phyloP scores from a whole-genome alignment of 164 flowering plant species.

The Nelumbo lutea region DNA sequence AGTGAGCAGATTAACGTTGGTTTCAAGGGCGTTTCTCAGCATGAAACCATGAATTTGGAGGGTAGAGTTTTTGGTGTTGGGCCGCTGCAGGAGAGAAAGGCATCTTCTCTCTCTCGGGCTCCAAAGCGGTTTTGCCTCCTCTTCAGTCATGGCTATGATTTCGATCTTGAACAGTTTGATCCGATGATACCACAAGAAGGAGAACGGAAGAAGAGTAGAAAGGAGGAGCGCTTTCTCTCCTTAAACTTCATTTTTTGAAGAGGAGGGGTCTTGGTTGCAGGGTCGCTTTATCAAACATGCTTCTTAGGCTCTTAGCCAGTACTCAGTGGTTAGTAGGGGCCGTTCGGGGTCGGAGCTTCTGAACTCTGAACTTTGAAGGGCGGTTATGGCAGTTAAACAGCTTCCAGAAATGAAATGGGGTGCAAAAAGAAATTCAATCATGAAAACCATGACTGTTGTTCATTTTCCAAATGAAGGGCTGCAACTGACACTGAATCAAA shows the following conservation, averaged over 20 bases:
- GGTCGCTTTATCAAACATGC: not conserved
- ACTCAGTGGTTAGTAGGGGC: no score
- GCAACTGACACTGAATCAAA: no score
- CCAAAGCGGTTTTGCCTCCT: conserved; percentile 27
- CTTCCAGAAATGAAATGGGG: no score
- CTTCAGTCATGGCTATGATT: not conserved
- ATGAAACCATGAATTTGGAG: conserved; percentile 77
- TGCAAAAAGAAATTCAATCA: no score
- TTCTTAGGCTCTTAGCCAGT: no score
- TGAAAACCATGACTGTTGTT: no score
- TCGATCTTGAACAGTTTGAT: not conserved
- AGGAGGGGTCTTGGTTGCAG: not conserved
- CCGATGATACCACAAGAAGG: not conserved
- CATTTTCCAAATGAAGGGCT: no score
- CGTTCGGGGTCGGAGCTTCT: no score
- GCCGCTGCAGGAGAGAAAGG: conserved; percentile 46
- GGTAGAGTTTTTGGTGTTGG: conserved; percentile 26
- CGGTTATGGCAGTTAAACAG: not conserved
- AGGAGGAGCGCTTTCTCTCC: not conserved
- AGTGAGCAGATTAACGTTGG: conserved; percentile 57
- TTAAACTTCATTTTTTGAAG: not conserved
- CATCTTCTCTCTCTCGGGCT: conserved; percentile 51
- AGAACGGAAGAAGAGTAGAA: not conserved
- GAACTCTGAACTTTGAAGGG: not conserved
- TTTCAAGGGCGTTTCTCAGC: conserved; percentile 45